phyloP scores from a whole-genome alignment of 2,329 filamentous ascomycete genomes.

The Talaromyces sp. region DNA sequence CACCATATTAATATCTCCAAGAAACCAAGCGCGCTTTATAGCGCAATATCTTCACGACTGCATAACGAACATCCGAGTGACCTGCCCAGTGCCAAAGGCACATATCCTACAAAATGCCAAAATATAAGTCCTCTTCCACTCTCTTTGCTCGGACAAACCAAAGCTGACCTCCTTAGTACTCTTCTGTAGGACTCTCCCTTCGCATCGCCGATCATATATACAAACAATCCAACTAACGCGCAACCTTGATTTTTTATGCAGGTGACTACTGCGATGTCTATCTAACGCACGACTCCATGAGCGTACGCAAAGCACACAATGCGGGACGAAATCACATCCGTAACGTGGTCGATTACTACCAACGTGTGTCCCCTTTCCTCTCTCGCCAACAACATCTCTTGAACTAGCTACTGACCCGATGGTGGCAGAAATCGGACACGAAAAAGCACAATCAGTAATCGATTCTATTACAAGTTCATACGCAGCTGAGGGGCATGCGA shows the following conservation, averaged over 20 bases:
- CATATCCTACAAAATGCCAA: constrained; percentile 65
- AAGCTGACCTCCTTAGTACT: constrained; percentile 53
- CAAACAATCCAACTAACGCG: constrained; percentile 18
- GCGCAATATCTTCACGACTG: background rate
- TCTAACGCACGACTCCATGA: constrained; percentile 99
- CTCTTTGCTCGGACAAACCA: background rate
- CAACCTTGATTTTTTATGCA: constrained; percentile 23
- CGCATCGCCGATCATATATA: background rate
- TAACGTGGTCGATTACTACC: constrained; percentile 98
- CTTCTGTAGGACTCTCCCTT: constrained; percentile 58
- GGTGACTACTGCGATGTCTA: constrained; percentile 99
- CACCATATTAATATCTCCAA: background rate
- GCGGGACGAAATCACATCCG: constrained; percentile 92
- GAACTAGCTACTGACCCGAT: background rate
- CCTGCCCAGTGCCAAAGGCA: background rate
- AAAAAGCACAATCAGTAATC: constrained; percentile 97
- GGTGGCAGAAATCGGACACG: constrained; percentile 82
- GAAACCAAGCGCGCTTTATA: background rate
- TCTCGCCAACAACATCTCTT: background rate
- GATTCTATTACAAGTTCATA: constrained; percentile 97
- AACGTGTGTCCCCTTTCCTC: constrained; percentile 56
- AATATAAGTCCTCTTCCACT: constrained; percentile 63
- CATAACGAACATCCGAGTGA: background rate
- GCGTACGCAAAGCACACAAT: constrained; percentile 98
- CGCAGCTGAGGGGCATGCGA: constrained; percentile 87